phyloP scores from a whole-genome alignment of 2,329 filamentous ascomycete genomes.

The Triangularia verruculosa region DNA sequence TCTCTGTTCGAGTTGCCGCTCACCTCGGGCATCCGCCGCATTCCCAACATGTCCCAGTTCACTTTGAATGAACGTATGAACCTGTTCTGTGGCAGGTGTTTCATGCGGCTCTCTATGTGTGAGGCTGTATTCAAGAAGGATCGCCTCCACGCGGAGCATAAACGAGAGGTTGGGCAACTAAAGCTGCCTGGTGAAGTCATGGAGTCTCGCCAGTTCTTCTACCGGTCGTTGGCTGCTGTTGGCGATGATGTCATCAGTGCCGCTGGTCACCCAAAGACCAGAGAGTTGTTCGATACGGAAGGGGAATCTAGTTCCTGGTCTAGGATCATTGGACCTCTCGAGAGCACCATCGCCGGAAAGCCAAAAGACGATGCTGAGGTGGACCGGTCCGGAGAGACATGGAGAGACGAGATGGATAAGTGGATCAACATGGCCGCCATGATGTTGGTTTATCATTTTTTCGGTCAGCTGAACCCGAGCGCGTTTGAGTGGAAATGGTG shows the following conservation, averaged over 20 bases:
- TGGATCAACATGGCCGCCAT: not conserved
- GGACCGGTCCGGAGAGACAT: not conserved
- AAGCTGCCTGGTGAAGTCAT: not conserved
- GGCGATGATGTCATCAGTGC: not conserved
- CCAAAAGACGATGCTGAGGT: not conserved
- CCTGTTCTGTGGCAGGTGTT: not conserved
- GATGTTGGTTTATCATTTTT: not conserved
- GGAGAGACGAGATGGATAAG: not conserved
- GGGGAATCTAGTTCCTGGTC: not conserved
- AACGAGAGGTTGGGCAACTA: not conserved
- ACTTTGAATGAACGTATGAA: not conserved
- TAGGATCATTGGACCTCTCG: not conserved
- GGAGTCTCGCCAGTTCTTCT: not conserved
- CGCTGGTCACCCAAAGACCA: not conserved
- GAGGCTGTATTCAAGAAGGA: not conserved
- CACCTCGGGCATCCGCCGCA: not conserved
- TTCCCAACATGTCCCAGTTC: not conserved
- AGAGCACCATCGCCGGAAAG: not conserved
- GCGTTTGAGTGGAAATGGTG: not conserved
- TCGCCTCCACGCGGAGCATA: not conserved
- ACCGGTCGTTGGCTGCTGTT: not conserved
- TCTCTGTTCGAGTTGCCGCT: not conserved
- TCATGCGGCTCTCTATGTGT: not conserved
- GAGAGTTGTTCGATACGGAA: not conserved
- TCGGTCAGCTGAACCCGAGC: not conserved